Percentiles rank a stretch among this genome's conserved stretches.
These are phyloP conservation scores for Pluteus cervinus DNA, from an alignment of 768 basidiomycete genomes.

Conservation along the genomic window DNA sequence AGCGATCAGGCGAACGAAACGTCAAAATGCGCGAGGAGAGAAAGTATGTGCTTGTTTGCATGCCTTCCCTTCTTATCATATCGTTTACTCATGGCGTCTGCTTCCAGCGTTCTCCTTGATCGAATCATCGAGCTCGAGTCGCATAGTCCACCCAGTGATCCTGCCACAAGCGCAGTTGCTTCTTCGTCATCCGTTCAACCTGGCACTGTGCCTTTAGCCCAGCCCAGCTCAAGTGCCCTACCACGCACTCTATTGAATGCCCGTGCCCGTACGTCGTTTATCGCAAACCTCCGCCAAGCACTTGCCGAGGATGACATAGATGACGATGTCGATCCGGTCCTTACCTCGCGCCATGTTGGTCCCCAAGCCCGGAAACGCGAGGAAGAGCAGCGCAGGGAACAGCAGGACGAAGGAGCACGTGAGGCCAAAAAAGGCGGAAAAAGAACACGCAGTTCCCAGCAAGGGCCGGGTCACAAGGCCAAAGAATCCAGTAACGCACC, in stretches of 20 bases:
- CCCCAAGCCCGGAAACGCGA: conserved; percentile 37
- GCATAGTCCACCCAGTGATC: conserved; percentile 21
- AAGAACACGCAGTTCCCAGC: conserved; percentile 11
- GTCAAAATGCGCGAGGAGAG: conserved; percentile 55
- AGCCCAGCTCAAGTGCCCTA: conserved; percentile 39
- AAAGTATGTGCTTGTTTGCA: conserved; percentile 38
- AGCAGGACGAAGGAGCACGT: conserved; percentile 39
- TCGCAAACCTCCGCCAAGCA: conserved; percentile 42
- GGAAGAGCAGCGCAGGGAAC: conserved; percentile 35
- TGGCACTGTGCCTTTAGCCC: too few relatives aligned
- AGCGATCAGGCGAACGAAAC: conserved; percentile 58
- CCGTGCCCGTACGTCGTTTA: conserved; percentile 37
- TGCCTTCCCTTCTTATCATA: not conserved
- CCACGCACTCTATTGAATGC: conserved; percentile 41
- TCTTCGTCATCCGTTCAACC: conserved; percentile 5
- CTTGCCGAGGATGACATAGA: conserved; percentile 38
- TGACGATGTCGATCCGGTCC: conserved; percentile 41
- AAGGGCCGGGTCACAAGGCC: conserved; percentile 26
- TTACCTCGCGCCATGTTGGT: conserved; percentile 38
- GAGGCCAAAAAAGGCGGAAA: conserved; percentile 25
- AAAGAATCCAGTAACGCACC: conserved; percentile 21
- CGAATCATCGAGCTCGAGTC: conserved; percentile 58
- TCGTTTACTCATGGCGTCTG: conserved; percentile 5
- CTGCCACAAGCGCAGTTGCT: conserved; percentile 1
- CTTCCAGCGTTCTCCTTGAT: conserved; percentile 43